Evolutionary conservation across 331 rosid genomes (phyloP), one percentile per base, ranked within the genome.

Genomic region (Spiraea crenata): DNA sequence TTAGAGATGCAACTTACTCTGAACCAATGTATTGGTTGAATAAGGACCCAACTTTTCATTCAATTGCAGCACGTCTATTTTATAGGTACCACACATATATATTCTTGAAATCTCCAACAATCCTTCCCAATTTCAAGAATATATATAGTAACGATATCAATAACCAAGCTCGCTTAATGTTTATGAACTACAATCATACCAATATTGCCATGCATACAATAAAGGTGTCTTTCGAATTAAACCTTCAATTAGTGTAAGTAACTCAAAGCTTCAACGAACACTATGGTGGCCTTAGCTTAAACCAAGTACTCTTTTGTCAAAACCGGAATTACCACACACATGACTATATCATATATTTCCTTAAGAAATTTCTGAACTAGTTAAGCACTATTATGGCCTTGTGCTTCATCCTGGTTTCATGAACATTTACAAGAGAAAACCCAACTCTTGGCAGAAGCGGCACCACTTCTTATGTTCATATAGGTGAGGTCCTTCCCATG

Each of bases 161-260:
- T 25, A 25, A 25, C 31, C 31, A 25, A 25, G 31, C 31, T 25
- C 31, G 31, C 31, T 25, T 25, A 25, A 25, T 51, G 15, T 51
- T 14, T 12, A 13, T 12, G 5, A 51, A 12, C 2, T 12, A 51
- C 31, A 20, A 54, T 16, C 34, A 54, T 54, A 54, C 34, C 12
- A 5, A 54, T 54, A 54, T 47, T 54, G 5, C 5, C 35, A 54
- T 54, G 60, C 34, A 55, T 55, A 55, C 34, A 55, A 55, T 34
- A 47, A 55, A 55, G 37, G 60, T 55, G 10, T 55, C 12, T 55
- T 55, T 55, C 12, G 38, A 55, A n/a, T 55, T 55, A 55, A 55
- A 55, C 60, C 60, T 55, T 55, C 34, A 55, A 55, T 55, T 55
- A 55, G 60, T 55, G 60, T n/a, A 55, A 55, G 12, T 20, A 51